A percentile compares a stretch with the other conserved stretches of the same genome.
phyloP scores from a whole-genome alignment of 2,329 filamentous ascomycete genomes.

The Ceratocystis alfenasii region DNA sequence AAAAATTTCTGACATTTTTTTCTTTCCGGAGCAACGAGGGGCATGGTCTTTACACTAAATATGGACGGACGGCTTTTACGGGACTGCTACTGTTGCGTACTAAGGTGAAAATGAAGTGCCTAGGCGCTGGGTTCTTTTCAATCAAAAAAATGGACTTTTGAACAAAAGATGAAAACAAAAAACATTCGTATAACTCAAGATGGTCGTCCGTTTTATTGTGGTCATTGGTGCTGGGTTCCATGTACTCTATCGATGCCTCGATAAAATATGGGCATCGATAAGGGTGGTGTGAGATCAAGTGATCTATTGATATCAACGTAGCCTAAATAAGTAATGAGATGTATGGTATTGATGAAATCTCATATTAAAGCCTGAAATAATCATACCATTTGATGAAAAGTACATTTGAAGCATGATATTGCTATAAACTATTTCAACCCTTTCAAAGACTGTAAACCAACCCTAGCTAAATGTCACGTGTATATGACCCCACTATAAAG shows the following conservation, averaged over 20 bases:
- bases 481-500: background rate
- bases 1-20: constrained; percentile 37
- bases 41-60: constrained; percentile 31
- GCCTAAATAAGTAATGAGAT: too few species aligned
- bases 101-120: constrained; percentile 22
- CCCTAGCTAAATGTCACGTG: too few species aligned
- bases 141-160: constrained; percentile 23
- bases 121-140: constrained; percentile 21
- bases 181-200: constrained; percentile 15
- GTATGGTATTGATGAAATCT: too few species aligned
- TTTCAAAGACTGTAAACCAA: too few species aligned
- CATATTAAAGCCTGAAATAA: too few species aligned
- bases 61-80: constrained; percentile 24
- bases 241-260: background rate
- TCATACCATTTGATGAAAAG: too few species aligned
- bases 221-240: background rate
- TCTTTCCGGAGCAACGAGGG: constrained; percentile 34
- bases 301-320: too few species aligned
- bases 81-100: constrained; percentile 19
- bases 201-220: background rate
- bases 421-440: too few species aligned
- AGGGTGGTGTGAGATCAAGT: too few species aligned
- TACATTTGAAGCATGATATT: too few species aligned
- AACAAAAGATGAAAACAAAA: constrained; percentile 21
- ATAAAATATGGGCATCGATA: background rate